Conservation (phyloP, 768 basidiomycete species). For the Rhodotorula babjevae region DNA sequence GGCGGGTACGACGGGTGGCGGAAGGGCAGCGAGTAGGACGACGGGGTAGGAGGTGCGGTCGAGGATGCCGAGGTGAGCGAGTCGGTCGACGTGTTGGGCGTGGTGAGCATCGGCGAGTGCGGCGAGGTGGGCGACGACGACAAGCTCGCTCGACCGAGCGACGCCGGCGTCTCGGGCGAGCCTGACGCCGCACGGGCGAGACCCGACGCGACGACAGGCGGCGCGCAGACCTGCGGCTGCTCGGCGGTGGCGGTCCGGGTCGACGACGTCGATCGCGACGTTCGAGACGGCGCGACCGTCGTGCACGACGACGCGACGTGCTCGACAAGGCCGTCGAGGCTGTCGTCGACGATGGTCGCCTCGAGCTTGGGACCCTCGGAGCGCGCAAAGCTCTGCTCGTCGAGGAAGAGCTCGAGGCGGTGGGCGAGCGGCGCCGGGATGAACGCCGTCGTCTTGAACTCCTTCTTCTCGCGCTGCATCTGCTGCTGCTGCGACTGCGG, state of each 20-base stretch:
- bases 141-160: no score
- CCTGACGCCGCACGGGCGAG: background rate
- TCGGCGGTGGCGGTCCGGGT: background rate
- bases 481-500: no score
- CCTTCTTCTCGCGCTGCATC: background rate
- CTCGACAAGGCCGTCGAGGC: background rate
- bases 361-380: slow-evolving; percentile 14
- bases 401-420: slow-evolving; percentile 43
- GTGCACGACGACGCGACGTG: background rate
- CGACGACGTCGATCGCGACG: background rate
- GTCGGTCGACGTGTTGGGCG: background rate
- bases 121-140: background rate
- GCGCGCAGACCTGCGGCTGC: background rate
- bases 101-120: background rate
- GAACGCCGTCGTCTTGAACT: slow-evolving; percentile 50
- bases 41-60: slow-evolving; percentile 6
- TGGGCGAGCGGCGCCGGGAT: slow-evolving; percentile 46
- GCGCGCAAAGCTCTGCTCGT: background rate
- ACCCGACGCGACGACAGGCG: background rate
- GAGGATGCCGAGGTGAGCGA: slow-evolving; percentile 5
- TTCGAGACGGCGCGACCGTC: no score
- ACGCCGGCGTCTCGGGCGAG: background rate
- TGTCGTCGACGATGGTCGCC: background rate
- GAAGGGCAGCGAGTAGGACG: slow-evolving; percentile 2
- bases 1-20: slow-evolving; percentile 5